phyloP scores from a whole-genome alignment of 2,329 filamentous ascomycete species.

The Colletotrichum lindemuthianum region DNA sequence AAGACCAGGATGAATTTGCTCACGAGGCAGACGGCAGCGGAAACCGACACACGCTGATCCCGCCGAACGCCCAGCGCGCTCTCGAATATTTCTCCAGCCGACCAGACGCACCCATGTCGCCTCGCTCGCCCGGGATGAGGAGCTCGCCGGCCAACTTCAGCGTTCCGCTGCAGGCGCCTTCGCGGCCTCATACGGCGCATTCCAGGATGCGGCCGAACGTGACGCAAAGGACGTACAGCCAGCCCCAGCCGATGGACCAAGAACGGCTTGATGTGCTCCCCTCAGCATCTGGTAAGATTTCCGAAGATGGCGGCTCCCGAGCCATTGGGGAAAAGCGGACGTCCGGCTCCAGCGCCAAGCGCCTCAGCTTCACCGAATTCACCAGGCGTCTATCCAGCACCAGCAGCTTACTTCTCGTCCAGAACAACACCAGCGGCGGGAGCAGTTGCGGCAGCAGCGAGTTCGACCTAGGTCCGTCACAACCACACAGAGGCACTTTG shows the following conservation, averaged over 20 bases:
- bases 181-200: slow-evolving; percentile 65
- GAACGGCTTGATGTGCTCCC: slow-evolving; percentile 38
- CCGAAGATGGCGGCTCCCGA: slow-evolving; percentile 47
- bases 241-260: slow-evolving; percentile 54
- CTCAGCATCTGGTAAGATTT: slow-evolving; percentile 40
- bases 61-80: slow-evolving; percentile 59
- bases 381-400: slow-evolving; percentile 69
- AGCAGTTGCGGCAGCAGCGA: slow-evolving; percentile 62
- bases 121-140: slow-evolving; percentile 48
- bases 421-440: slow-evolving; percentile 62
- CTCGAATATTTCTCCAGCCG: slow-evolving; percentile 61
- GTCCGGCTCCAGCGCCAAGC: slow-evolving; percentile 65
- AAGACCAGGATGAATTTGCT: slow-evolving; percentile 52
- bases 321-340: slow-evolving; percentile 57
- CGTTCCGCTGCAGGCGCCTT: slow-evolving; percentile 37
- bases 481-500: slow-evolving; percentile 45
- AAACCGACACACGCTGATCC: slow-evolving; percentile 49
- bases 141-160: slow-evolving; percentile 34
- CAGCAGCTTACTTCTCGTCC: slow-evolving; percentile 67
- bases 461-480: slow-evolving; percentile 51
- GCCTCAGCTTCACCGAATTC: slow-evolving; percentile 70
- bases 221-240: slow-evolving; percentile 58
- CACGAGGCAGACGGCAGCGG: slow-evolving; percentile 43
- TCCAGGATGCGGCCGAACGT: slow-evolving; percentile 57
- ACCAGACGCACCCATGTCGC: slow-evolving; percentile 45